Evolutionary conservation across 768 basidiomycete species (phyloP), one percentile per base, ranked within the genome.

Genomic region (Tulasnella sp.): DNA sequence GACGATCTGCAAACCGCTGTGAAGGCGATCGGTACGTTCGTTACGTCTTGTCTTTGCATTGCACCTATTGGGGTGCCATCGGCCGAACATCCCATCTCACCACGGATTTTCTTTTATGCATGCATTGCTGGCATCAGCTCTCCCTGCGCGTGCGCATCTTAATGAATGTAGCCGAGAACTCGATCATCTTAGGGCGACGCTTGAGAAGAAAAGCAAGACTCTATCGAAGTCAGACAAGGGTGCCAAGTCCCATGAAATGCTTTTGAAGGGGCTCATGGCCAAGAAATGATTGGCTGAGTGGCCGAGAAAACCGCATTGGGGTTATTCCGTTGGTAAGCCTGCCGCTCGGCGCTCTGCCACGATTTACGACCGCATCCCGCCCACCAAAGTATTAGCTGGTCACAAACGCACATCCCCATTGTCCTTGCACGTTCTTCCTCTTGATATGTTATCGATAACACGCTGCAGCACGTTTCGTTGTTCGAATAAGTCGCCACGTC

Each of bases 201-300:
- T 52, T 12, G 50, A 52, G n/a, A 34, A 37, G 50, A 52, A 52
- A 21, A 23, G 19, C 34, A 37, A 35, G 50, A 19, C 27, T 11
- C 27, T 52, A 5, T 14, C 31, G 5, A 52, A 52, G 50, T n/a
- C 35, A 8, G 50, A 37, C 17, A 52, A 52, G 3, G 31, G 5
- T 17, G 34, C 14, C 50, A 52, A 52, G 21, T 39, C 32, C 25
- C 32, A 53, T n/a, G 21, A 37, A 21, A 15, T 50, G 34, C 50
- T 52, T 23, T 43, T 54, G 23, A 53, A 59, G 36, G 45, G 34
- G 23, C 25, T 49, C 2, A 27, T 37, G 41, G 46, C 36, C 17
- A 34, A 23, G 15, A 59, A 19, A n/a, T 2, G 43, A 17, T 15
- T 15, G 21, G 36, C 14, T 9, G 34, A 12, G 35, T 27, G 19